These are phyloP conservation scores for Grifola frondosa DNA, from an alignment of 1,284 basidiomycete species.

Conservation along the genomic window DNA sequence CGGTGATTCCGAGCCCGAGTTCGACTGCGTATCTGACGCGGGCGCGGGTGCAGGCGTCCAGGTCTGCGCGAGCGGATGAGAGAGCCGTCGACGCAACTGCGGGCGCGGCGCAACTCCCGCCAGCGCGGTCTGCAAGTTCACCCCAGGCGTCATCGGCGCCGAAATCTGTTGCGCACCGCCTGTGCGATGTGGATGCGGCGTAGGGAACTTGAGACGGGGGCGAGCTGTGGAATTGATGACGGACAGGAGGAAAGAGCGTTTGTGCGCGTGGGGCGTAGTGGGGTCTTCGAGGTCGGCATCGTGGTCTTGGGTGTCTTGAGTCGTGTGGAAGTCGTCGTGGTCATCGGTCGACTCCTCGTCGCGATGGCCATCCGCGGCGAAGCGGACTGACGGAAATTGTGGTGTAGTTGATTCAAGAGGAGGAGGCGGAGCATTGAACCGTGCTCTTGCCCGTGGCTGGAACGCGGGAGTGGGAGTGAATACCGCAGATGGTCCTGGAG, in stretches of 20 bases:
- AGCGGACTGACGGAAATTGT: constrained; percentile 22
- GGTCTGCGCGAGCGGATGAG: constrained; percentile 61
- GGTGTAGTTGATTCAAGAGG: constrained; percentile 19
- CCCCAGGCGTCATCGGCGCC: constrained; percentile 26
- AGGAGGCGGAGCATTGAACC: constrained; percentile 47
- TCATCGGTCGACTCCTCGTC: constrained; percentile 25
- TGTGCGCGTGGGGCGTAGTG: constrained; percentile 65
- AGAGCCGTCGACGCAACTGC: constrained; percentile 36
- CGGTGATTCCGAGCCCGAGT: constrained; percentile 27
- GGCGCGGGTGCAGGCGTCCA: constrained; percentile 35
- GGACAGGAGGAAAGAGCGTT: constrained; percentile 72
- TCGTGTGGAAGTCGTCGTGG: constrained; percentile 13
- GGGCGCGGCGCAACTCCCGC: constrained; percentile 64
- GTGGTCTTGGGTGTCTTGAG: constrained; percentile 10
- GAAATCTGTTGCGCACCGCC: constrained; percentile 14
- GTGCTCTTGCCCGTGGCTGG: constrained; percentile 55
- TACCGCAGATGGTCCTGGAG: constrained; percentile 31
- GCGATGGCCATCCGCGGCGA: constrained; percentile 19
- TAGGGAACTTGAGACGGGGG: constrained; percentile 63
- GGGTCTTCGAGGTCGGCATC: constrained; percentile 26
- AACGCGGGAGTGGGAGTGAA: constrained; percentile 66
- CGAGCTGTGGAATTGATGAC: constrained; percentile 76
- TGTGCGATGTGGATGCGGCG: constrained; percentile 56
- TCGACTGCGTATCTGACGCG: constrained; percentile 25
- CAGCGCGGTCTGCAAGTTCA: constrained; percentile 47